These are phyloP conservation scores for Beauveria varroae DNA, from an alignment of 2,329 filamentous ascomycete genomes.

Conservation along the genomic window DNA sequence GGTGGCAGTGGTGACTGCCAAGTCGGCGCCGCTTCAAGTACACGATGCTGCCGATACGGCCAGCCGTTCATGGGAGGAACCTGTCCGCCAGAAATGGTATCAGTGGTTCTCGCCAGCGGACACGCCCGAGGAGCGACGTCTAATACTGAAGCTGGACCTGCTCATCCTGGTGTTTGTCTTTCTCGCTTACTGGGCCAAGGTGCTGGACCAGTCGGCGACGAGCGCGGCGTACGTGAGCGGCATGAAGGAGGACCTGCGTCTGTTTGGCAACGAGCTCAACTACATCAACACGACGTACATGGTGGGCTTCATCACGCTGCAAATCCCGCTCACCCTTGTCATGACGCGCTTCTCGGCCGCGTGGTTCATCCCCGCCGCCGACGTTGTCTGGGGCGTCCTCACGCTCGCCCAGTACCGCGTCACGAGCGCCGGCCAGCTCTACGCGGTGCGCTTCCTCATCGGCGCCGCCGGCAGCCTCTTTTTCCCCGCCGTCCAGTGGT, in stretches of 20 bases:
- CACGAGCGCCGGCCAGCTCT: conserved; percentile 26
- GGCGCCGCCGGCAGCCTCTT: conserved; percentile 27
- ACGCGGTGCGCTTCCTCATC: conserved; percentile 33
- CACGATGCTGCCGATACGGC: neutral
- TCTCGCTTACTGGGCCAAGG: conserved; percentile 49
- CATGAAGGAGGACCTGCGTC: conserved; percentile 41
- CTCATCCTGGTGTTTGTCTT: conserved; percentile 50
- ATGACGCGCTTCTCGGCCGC: conserved; percentile 18
- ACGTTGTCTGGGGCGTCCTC: conserved; percentile 21
- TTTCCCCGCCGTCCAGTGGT: conserved; percentile 26
- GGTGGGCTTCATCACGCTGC: conserved; percentile 15
- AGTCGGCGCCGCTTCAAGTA: neutral
- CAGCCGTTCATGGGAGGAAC: neutral
- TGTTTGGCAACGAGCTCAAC: conserved; percentile 46
- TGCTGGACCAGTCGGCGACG: conserved; percentile 28
- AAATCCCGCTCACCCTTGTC: conserved; percentile 15
- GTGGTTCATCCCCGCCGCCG: conserved; percentile 24
- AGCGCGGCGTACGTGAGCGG: conserved; percentile 26
- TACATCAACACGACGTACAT: conserved; percentile 31
- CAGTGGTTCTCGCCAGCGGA: conserved; percentile 43
- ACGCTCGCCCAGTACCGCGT: conserved; percentile 17
- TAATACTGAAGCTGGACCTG: conserved; percentile 48
- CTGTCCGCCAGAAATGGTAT: conserved; percentile 25
- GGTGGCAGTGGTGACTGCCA: neutral
- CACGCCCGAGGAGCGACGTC: conserved; percentile 24